These are phyloP conservation scores for Fraxinus baroniana DNA, from an alignment of 305 asterid species.

Conservation along the genomic window DNA sequence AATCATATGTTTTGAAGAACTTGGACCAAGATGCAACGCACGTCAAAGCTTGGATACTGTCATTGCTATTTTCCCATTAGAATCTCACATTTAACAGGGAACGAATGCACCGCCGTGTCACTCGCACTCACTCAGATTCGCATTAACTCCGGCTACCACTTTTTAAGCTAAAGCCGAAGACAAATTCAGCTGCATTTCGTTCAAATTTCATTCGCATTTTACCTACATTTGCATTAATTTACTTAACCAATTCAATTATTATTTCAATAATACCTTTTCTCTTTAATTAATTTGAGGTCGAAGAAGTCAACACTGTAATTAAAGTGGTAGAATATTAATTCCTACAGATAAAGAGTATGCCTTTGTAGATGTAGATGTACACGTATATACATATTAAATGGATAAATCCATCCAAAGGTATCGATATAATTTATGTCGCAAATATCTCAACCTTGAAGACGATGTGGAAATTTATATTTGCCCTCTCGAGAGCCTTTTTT, in stretches of 20 bases:
- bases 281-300: not conserved
- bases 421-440: not conserved
- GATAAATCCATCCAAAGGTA: not conserved
- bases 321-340: not conserved
- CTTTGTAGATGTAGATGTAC: not conserved
- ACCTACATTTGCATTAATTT: conserved; percentile 26
- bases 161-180: conserved; percentile 18
- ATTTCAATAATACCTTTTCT: no score
- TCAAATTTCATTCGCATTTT: conserved; percentile 36
- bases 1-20: no score
- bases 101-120: not conserved
- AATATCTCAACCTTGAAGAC: not conserved
- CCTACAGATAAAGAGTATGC: not conserved
- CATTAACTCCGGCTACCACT: conserved; percentile 25
- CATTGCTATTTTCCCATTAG: no score
- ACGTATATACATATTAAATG: no score
- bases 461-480: not conserved
- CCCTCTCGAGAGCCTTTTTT: not conserved
- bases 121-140: not conserved
- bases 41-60: no score
- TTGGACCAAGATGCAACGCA: no score
- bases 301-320: not conserved
- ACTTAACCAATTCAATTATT: no score
- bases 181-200: conserved; percentile 16
- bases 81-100: no score